Conservation (phyloP, 2,329 filamentous ascomycete genomes). For the Arthroderma sp. region DNA sequence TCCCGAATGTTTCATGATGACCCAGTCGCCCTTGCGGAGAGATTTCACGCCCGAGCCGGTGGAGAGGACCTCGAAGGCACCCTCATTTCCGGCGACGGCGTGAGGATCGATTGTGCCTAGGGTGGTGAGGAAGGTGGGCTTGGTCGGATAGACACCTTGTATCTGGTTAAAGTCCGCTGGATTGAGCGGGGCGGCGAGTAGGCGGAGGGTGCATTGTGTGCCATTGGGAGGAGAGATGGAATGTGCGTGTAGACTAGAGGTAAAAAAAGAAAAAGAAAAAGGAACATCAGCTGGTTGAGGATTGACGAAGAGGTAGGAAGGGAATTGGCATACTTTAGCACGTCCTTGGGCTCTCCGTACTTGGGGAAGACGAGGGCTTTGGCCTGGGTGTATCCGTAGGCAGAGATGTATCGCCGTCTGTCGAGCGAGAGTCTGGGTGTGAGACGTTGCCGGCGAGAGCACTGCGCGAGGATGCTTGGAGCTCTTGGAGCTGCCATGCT, state of each 20-base stretch:
- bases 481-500: background rate
- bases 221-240: constrained; percentile 44
- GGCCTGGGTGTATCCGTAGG: constrained; percentile 40
- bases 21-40: constrained; percentile 75
- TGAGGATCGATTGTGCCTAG: constrained; percentile 67
- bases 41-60: constrained; percentile 50
- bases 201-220: constrained; percentile 61
- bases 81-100: constrained; percentile 61
- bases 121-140: constrained; percentile 61
- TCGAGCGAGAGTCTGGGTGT: constrained; percentile 8
- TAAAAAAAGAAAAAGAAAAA: background rate
- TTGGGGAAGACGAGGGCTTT: constrained; percentile 39
- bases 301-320: too few relatives aligned
- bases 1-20: constrained; percentile 69
- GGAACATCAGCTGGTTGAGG: background rate
- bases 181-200: constrained; percentile 87
- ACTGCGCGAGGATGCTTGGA: background rate
- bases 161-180: constrained; percentile 97
- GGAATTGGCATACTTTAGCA: constrained; percentile 29
- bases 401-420: constrained; percentile 31
- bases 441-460: background rate
- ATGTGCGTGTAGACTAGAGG: constrained; percentile 34
- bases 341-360: constrained; percentile 40
- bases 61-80: constrained; percentile 76
- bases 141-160: constrained; percentile 87